Conservation (phyloP, 495 filamentous ascomycete species). For the Lasiosphaeris hirsuta region DNA sequence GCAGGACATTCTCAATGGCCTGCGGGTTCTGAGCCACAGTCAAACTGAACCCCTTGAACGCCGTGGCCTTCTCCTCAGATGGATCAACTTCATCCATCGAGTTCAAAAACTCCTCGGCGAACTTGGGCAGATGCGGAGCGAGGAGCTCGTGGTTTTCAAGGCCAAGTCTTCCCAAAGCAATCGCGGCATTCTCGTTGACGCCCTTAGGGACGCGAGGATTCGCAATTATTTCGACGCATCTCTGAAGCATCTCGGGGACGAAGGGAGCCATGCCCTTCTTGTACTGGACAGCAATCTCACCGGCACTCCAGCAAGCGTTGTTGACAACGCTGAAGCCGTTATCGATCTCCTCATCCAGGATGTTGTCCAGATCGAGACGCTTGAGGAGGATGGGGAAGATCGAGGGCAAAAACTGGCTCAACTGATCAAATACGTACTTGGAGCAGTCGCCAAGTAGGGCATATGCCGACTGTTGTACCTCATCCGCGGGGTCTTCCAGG, state of each 20-base stretch:
- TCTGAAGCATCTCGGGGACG: slow-evolving; percentile 69
- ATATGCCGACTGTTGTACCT: slow-evolving; percentile 94
- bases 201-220: slow-evolving; percentile 84
- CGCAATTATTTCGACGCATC: slow-evolving; percentile 72
- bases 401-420: slow-evolving; percentile 67
- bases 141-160: slow-evolving; percentile 73
- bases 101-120: slow-evolving; percentile 75
- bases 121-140: slow-evolving; percentile 75
- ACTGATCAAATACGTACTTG: slow-evolving; percentile 85
- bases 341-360: slow-evolving; percentile 68
- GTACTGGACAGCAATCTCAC: slow-evolving; percentile 86
- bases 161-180: slow-evolving; percentile 86
- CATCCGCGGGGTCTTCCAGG: slow-evolving; percentile 88
- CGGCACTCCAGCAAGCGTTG: slow-evolving; percentile 97
- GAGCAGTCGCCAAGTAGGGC: slow-evolving; percentile 94
- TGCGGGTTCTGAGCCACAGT: slow-evolving; percentile 83
- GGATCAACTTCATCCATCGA: slow-evolving; percentile 81
- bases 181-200: slow-evolving; percentile 91
- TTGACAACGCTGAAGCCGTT: slow-evolving; percentile 89
- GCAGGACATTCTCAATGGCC: slow-evolving; percentile 82
- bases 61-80: slow-evolving; percentile 92
- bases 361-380: slow-evolving; percentile 78
- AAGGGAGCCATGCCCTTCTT: slow-evolving; percentile 69
- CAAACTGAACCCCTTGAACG: slow-evolving; percentile 83
- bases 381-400: slow-evolving; percentile 77